Evolutionary conservation across 805 yeast species (phyloP), one percentile per base, ranked within the genome.

Genomic region (Cephaloascus fragrans): DNA sequence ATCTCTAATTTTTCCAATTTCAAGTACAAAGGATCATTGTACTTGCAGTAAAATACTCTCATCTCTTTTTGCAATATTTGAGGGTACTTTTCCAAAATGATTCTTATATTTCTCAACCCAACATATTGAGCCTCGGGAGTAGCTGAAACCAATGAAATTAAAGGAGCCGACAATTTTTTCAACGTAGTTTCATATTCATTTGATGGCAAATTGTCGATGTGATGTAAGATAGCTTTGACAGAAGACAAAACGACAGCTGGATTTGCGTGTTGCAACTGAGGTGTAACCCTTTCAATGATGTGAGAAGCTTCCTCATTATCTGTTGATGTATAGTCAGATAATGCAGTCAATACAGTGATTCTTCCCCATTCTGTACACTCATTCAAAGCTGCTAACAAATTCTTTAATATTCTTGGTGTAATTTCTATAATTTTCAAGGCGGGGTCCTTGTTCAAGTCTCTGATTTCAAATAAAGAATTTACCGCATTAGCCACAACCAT

Each of bases 311-410:
- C 96, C 14, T 71, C 64, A 2, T 64, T 55, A 35, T 69, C 74
- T 2, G 55, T 50, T 0, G 94, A 69, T 4, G 65, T 54, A 56
- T 81, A 90, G 35, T 82, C 89, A 4, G 87, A 71, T 46, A 93
- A 62, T 1, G 96, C 88, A 1, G 84, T 76, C 42, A 93, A 68
- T 34, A 93, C 84, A 1, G 97, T 77, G 47, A 93, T 83, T 52
- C 98, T 75, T 9, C 98, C 98, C 99, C 99, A 93, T 63, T 93
- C 99, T 0, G 97, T 89, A 62, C 97, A 90, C 62, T 93, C 99
- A 58, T 90, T 90, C 47, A 93, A 68, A 12, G 96, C 95, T 48
- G 79, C 67, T 44, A 93, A 66, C 44, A 93, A 71, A 56, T 80
- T 83, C 41, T 73, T 67, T 38, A 79, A 67, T 51, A 57, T 64